phyloP scores from a whole-genome alignment of 768 basidiomycete genomes.

The Tricholoma terreum region DNA sequence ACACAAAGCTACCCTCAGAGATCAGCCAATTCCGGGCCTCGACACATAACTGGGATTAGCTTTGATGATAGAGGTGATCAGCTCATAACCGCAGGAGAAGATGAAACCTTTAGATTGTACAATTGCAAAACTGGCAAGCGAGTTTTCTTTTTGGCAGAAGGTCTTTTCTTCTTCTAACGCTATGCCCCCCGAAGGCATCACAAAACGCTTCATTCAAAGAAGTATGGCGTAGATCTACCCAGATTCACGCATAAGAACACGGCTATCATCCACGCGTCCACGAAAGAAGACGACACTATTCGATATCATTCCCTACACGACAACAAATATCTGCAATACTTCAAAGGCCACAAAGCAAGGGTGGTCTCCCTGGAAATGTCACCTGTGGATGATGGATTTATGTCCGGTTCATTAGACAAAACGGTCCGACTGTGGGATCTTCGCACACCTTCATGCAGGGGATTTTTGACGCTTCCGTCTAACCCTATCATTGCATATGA shows the following conservation, averaged over 20 bases:
- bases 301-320: conserved; percentile 94
- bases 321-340: conserved; percentile 95
- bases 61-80: conserved; percentile 92
- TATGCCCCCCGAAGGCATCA: conserved; percentile 45
- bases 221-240: conserved; percentile 94
- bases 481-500: conserved; percentile 84
- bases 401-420: conserved; percentile 91
- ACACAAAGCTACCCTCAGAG: conserved; percentile 33
- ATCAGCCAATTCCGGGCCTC: conserved; percentile 44
- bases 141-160: conserved; percentile 42
- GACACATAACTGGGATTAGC: conserved; percentile 82
- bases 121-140: conserved; percentile 90
- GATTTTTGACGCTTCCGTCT: conserved; percentile 71
- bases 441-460: conserved; percentile 72
- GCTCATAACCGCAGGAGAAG: conserved; percentile 84
- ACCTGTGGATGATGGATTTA: conserved; percentile 91
- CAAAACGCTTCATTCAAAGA: conserved; percentile 86
- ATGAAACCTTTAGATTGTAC: conserved; percentile 89
- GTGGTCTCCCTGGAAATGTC: conserved; percentile 91
- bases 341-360: conserved; percentile 87
- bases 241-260: conserved; percentile 92
- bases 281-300: conserved; percentile 92
- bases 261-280: conserved; percentile 85
- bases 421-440: conserved; percentile 97
- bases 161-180: conserved; percentile 17